phyloP scores from a whole-genome alignment of 2,329 filamentous ascomycete genomes.

The Penicillium hesseltinei region DNA sequence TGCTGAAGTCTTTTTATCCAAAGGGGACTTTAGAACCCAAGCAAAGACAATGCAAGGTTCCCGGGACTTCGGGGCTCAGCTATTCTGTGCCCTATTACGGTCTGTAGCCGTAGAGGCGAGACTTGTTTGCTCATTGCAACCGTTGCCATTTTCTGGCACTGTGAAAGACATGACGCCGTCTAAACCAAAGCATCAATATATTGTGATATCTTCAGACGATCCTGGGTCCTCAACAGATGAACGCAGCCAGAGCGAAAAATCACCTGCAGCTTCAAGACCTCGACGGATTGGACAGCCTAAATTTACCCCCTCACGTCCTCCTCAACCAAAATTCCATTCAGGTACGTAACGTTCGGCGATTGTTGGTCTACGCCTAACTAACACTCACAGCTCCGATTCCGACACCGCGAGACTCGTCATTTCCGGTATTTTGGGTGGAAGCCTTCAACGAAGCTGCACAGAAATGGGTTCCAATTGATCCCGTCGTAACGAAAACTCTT shows the following conservation, averaged over 20 bases:
- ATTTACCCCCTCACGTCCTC: conserved; percentile 28
- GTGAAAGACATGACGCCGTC: conserved; percentile 45
- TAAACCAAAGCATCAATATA: conserved; percentile 40
- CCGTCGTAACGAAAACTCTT: conserved; percentile 75
- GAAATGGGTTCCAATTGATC: conserved; percentile 88
- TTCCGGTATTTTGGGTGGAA: conserved; percentile 93
- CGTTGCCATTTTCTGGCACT: conserved; percentile 64
- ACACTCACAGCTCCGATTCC: conserved; percentile 37
- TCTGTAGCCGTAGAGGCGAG: conserved; percentile 77
- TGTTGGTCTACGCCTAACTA: conserved; percentile 11
- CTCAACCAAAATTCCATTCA: conserved; percentile 13
- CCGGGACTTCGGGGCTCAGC: conserved; percentile 81
- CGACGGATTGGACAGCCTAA: conserved; percentile 39
- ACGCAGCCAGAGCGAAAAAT: conserved; percentile 10
- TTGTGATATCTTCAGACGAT: conserved; percentile 38
- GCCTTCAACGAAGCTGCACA: conserved; percentile 80
- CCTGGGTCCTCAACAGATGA: conserved; percentile 33
- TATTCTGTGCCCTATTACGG: conserved; percentile 85
- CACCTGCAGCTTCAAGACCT: conserved; percentile 19
- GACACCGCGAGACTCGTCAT: conserved; percentile 65
- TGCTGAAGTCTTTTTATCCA: conserved; percentile 66
- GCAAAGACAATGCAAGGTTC: conserved; percentile 73
- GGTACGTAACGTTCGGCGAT: conserved; percentile 18
- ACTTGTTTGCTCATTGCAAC: conserved; percentile 86
- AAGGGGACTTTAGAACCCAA: conserved; percentile 68